These are phyloP conservation scores for Rhododendron griersonianum DNA, from an alignment of 148 eudicot species.

Conservation along the genomic window DNA sequence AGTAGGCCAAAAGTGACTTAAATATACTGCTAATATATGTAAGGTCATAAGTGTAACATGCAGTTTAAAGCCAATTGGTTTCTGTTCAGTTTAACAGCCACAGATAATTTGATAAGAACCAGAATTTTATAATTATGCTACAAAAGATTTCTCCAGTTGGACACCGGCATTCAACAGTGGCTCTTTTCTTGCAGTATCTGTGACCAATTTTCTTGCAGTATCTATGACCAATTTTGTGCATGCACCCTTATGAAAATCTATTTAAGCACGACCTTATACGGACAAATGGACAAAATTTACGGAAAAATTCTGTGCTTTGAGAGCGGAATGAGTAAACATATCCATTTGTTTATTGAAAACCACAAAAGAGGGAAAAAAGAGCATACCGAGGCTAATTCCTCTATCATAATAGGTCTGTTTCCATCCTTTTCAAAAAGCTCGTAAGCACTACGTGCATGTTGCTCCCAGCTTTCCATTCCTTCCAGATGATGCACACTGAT, in stretches of 20 bases:
- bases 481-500: slow-evolving; percentile 86
- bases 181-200: not conserved
- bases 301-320: not conserved
- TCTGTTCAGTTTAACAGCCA: not conserved
- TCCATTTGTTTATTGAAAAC: not conserved
- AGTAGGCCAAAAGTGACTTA: not conserved
- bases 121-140: not conserved
- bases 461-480: slow-evolving; percentile 91
- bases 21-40: not conserved
- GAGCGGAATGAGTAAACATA: not conserved
- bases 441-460: slow-evolving; percentile 81
- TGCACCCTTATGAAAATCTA: not conserved
- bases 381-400: slow-evolving; percentile 90
- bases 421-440: slow-evolving; percentile 95
- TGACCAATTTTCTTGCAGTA: not conserved
- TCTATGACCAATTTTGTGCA: not conserved
- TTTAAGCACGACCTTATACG: not conserved
- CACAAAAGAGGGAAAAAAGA: not conserved
- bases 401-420: slow-evolving; percentile 87
- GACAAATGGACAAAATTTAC: not conserved
- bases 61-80: not conserved
- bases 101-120: not conserved
- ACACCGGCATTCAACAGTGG: not conserved
- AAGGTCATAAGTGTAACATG: not conserved
- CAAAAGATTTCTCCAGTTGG: not conserved